phyloP scores from a whole-genome alignment of 192 early-diverging fungal species.

The Entomortierella parvispora region DNA sequence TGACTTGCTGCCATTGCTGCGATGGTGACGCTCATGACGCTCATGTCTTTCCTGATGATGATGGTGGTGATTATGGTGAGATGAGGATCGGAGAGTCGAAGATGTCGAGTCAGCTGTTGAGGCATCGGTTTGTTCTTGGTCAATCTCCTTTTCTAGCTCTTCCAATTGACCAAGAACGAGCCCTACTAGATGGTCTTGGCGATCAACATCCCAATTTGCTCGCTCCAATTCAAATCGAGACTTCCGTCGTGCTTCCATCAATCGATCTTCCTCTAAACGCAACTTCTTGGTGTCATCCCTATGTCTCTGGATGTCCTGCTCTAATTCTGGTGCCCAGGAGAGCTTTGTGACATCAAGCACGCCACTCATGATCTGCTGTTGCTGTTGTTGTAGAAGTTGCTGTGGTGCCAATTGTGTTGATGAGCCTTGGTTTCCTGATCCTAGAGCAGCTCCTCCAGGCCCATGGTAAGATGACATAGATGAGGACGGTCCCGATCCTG shows the following conservation, averaged over 20 bases:
- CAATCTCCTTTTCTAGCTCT: constrained; percentile 40
- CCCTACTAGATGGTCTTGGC: constrained; percentile 51
- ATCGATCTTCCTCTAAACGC: constrained; percentile 35
- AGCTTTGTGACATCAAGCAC: constrained; percentile 49
- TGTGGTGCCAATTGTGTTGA: constrained; percentile 30
- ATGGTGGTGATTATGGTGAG: constrained; percentile 16
- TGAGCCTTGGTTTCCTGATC: constrained; percentile 11
- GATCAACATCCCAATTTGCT: constrained; percentile 51
- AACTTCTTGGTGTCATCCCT: constrained; percentile 39
- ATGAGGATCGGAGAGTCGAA: too few species aligned
- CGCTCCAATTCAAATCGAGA: constrained; percentile 44
- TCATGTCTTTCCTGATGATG: constrained; percentile 35
- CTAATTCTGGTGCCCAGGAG: constrained; percentile 47
- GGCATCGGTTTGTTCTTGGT: constrained; percentile 14
- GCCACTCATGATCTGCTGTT: constrained; percentile 47
- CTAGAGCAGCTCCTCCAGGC: neutral
- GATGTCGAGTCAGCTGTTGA: neutral
- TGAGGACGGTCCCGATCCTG: constrained; percentile 8
- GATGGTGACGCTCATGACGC: constrained; percentile 36
- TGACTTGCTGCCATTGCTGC: constrained; percentile 40
- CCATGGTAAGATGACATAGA: neutral
- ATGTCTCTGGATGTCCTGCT: constrained; percentile 36
- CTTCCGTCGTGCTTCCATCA: constrained; percentile 45
- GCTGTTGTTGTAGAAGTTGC: constrained; percentile 44
- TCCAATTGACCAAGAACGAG: constrained; percentile 46